Conservation (phyloP, 257 asterid species). For the Voacanga thouarsii region DNA sequence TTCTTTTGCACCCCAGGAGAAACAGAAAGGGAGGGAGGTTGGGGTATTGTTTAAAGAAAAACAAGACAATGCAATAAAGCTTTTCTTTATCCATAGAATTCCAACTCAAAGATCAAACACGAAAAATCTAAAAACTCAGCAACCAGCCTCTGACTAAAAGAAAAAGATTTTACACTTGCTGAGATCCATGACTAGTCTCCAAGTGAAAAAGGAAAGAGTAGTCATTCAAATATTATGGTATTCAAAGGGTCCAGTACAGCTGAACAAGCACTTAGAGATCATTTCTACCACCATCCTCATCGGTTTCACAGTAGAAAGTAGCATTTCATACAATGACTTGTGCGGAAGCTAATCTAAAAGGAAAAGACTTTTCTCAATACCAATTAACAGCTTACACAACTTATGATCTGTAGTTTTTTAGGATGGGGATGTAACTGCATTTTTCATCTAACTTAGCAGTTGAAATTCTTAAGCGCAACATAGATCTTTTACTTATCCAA, state of each 20-base stretch:
- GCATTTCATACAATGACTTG: too few species aligned
- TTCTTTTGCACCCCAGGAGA: neutral
- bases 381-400: too few species aligned
- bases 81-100: too few species aligned
- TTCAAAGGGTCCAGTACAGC: neutral
- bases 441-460: neutral
- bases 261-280: neutral
- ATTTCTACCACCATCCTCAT: neutral
- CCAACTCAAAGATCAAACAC: too few species aligned
- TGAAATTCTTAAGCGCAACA: neutral
- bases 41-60: too few species aligned
- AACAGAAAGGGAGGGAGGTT: too few species aligned
- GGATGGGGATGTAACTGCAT: neutral
- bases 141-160: neutral
- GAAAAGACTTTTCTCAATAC: too few species aligned
- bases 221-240: neutral
- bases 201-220: neutral
- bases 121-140: neutral
- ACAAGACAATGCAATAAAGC: neutral
- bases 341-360: too few species aligned
- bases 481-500: neutral
- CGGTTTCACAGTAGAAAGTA: too few species aligned
- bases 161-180: neutral
- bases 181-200: neutral
- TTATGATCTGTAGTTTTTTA: too few species aligned